phyloP scores from a whole-genome alignment of 768 basidiomycete genomes.

The Suillus bovinus region DNA sequence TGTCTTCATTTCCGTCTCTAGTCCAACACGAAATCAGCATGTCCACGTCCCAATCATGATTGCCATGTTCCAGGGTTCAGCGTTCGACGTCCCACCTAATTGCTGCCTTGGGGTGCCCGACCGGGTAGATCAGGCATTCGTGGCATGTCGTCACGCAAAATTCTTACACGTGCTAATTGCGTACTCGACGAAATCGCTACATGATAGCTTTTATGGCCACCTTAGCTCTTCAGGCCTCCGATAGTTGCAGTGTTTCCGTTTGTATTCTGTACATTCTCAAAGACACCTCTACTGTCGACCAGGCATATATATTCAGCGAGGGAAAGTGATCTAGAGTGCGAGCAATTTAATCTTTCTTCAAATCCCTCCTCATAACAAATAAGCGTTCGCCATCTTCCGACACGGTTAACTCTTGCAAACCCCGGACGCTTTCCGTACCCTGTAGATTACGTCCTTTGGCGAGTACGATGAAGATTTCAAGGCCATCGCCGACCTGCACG shows the following conservation, averaged over 20 bases:
- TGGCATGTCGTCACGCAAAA: not conserved
- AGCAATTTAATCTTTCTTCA: constrained; percentile 76
- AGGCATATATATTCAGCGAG: not conserved
- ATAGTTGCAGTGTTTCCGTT: not conserved
- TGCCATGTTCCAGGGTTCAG: not conserved
- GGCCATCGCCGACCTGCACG: constrained; percentile 85
- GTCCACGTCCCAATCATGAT: not conserved
- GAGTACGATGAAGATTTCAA: constrained; percentile 89
- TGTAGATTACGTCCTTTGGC: constrained; percentile 64
- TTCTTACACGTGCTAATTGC: not conserved
- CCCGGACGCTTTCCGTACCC: constrained; percentile 54
- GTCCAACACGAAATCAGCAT: not conserved
- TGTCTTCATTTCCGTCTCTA: not conserved
- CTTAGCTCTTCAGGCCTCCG: no score
- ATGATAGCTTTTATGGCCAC: not conserved
- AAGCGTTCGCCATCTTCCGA: constrained; percentile 69
- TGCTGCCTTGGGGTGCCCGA: not conserved
- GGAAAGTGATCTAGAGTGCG: constrained; percentile 5
- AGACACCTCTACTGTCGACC: not conserved
- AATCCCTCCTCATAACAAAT: constrained; percentile 72
- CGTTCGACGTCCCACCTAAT: not conserved
- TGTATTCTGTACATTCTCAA: not conserved
- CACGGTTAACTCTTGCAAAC: constrained; percentile 63
- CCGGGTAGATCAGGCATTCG: not conserved
- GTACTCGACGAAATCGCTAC: not conserved